Conservation (phyloP, 805 yeast genomes). For the Saccharomyces kudriavzevii region DNA sequence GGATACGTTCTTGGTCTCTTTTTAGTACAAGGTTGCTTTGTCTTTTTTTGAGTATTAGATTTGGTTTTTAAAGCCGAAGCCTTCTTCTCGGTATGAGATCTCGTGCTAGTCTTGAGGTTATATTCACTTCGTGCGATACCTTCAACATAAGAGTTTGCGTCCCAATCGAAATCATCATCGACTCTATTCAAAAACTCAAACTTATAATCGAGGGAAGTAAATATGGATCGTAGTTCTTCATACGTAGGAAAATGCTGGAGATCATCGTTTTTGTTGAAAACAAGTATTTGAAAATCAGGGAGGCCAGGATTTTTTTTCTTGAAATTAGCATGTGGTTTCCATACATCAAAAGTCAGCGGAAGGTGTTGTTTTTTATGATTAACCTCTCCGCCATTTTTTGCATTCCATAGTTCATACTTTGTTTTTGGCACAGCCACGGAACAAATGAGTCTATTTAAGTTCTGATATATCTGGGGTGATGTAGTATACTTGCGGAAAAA, state of each 20-base stretch:
- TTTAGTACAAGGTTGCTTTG: conserved; percentile 3
- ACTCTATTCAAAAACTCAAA: conserved; percentile 29
- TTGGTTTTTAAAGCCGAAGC: background rate
- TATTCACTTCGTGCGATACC: conserved; percentile 8
- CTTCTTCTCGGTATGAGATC: conserved; percentile 3
- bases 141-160: conserved; percentile 14
- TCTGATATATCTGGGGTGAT: conserved; percentile 25
- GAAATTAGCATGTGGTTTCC: conserved; percentile 75
- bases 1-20: conserved; percentile 11
- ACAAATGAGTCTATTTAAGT: conserved; percentile 26
- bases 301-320: conserved; percentile 58
- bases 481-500: conserved; percentile 16
- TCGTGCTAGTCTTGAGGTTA: conserved; percentile 5
- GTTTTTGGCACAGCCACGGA: conserved; percentile 12
- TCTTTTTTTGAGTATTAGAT: background rate
- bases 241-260: conserved; percentile 39
- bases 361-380: background rate
- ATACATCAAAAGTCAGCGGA: conserved; percentile 51
- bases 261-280: conserved; percentile 40
- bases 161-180: conserved; percentile 16
- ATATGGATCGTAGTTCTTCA: conserved; percentile 33
- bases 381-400: background rate
- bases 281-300: conserved; percentile 70
- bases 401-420: conserved; percentile 3
- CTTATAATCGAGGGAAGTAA: conserved; percentile 27